Evolutionary conservation across 371 early-diverging fungal species (phyloP), one percentile per base, ranked within the genome.

Genomic region (Sporodiniella umbellata): DNA sequence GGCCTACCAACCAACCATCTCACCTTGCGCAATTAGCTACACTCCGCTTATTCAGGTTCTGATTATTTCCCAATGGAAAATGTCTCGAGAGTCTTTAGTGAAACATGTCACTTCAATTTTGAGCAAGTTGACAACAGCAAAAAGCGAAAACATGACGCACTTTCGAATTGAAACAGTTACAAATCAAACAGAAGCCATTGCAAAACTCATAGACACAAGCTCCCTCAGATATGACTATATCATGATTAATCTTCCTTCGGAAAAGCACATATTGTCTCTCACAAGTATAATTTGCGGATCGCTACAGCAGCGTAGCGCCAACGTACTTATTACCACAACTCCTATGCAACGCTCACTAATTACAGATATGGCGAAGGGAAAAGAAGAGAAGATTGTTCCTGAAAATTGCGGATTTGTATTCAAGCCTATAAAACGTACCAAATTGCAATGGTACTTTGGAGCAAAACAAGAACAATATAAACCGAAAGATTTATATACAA

Each of bases 311-410:
- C 56, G 63, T 15, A 62, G 70, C 35, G 72, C 76, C 6, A 71
- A 64, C 45, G 72, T 74, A 0, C 60, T 80, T 21, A 68, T 83
- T 12, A 60, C 80, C 23, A 83, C 83, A 0, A 83, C 80, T 1
- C 83, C 80, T 2, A 78, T 83, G 53, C 83, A 83, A 28, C 71
- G 83, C 2, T 75, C 79, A 0, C 51, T 67, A 3, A 72, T 83
- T 22, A 78, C 76, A 51, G 83, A 79, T 24, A 64, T 56, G 7
- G 71, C 79, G 10, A 66, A 68, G 26, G 69, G 67, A 0, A 50
- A 46, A 7, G 70, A 70, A 31, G 46, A 57, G 2, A 58, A 55
- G 12, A 44, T 62, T 8, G 58, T 79, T 18, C 78, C 79, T 0
- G 28, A 56, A 5, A 66, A 60, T 11, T 73, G 76, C 33, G 79